These are phyloP conservation scores for Lyophyllum semitale DNA, from an alignment of 768 basidiomycete genomes.

Conservation along the genomic window DNA sequence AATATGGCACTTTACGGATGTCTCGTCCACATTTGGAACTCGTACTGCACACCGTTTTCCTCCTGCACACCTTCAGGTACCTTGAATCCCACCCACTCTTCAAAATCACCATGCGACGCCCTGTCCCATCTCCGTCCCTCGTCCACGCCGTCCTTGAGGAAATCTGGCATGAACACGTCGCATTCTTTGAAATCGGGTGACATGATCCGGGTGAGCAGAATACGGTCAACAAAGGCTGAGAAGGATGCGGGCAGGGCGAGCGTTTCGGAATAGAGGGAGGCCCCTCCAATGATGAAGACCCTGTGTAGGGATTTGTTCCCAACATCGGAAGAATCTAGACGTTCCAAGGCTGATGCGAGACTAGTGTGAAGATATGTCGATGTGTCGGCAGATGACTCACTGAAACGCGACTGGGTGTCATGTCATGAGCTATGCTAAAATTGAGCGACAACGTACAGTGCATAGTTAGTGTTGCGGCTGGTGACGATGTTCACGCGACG, in stretches of 20 bases:
- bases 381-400: conserved; percentile 17
- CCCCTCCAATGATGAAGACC: conserved; percentile 91
- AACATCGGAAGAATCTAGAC: conserved; percentile 22
- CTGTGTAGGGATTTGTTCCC: conserved; percentile 52
- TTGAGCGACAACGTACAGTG: conserved; percentile 53
- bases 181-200: conserved; percentile 78
- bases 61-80: conserved; percentile 75
- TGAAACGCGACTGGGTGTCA: not conserved
- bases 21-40: conserved; percentile 95
- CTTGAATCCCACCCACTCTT: conserved; percentile 79
- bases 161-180: conserved; percentile 85
- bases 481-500: conserved; percentile 79
- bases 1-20: conserved; percentile 17
- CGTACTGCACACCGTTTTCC: conserved; percentile 84
- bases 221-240: conserved; percentile 63
- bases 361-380: conserved; percentile 38
- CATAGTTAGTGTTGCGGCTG: conserved; percentile 57
- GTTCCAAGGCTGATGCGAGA: conserved; percentile 43
- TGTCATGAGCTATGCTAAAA: not conserved
- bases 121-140: conserved; percentile 49
- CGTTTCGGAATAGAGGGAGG: conserved; percentile 75
- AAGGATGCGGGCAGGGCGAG: conserved; percentile 44
- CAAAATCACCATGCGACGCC: conserved; percentile 62
- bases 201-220: conserved; percentile 85
- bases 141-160: conserved; percentile 45